Evolutionary conservation across 176 grass and related monocot genomes (phyloP).

Genomic region (Aegilops speltoides): DNA sequence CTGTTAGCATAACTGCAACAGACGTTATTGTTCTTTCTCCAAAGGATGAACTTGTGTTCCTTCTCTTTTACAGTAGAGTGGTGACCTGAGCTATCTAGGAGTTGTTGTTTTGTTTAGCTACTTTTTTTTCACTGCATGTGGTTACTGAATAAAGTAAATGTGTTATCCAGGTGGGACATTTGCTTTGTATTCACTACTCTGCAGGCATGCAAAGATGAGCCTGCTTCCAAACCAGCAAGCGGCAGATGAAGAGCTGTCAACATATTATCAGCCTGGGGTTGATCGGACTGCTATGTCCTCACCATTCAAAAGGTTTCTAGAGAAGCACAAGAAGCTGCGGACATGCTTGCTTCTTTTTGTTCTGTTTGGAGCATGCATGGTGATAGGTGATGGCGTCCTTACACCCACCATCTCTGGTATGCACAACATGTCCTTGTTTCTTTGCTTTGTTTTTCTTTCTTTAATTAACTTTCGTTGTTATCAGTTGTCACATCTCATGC

Average conservation of each 20-base stretch:
- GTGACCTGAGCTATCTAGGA: background rate
- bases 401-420: constrained; percentile 68
- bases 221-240: constrained; percentile 77
- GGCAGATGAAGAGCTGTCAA: constrained; percentile 68
- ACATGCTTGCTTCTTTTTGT: constrained; percentile 69
- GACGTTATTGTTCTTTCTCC: background rate
- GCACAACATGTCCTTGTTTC: background rate
- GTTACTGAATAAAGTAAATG: constrained; percentile 19
- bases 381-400: constrained; percentile 71
- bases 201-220: constrained; percentile 68
- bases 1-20: background rate
- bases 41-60: background rate
- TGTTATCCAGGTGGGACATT: constrained; percentile 50
- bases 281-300: constrained; percentile 31
- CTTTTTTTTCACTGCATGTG: background rate
- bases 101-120: background rate
- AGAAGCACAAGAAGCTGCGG: constrained; percentile 66
- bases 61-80: background rate
- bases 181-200: constrained; percentile 77
- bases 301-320: constrained; percentile 69
- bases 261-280: constrained; percentile 55
- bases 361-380: constrained; percentile 67
- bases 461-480: background rate
- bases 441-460: background rate
- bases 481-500: constrained; percentile 13